phyloP scores from a whole-genome alignment of 306 rosid species.

The Albizia julibrissin region DNA sequence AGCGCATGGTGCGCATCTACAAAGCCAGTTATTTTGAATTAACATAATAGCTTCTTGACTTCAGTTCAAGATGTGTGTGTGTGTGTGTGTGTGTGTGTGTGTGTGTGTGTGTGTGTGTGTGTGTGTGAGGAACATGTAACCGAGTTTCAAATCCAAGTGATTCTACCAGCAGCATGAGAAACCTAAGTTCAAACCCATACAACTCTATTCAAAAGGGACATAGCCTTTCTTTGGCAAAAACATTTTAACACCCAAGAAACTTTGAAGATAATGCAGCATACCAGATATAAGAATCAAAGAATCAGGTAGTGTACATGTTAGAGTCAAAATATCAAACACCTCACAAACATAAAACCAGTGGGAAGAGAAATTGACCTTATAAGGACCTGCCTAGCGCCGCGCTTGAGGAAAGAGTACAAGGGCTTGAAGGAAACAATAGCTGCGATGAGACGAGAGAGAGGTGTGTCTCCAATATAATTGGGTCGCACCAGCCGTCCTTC shows the following conservation, averaged over 20 bases:
- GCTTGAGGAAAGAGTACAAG: conserved; percentile 60
- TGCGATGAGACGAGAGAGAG: conserved; percentile 56
- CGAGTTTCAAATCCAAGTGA: neutral
- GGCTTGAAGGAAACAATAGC: conserved; percentile 66
- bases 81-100: neutral
- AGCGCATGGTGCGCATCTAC: neutral
- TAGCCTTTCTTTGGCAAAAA: neutral
- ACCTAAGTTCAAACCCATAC: neutral
- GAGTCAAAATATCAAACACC: neutral
- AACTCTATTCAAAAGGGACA: neutral
- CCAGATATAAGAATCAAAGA: neutral
- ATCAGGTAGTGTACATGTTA: neutral
- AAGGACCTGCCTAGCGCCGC: conserved; percentile 60
- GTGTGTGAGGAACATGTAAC: neutral
- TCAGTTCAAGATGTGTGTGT: neutral
- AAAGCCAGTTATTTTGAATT: no score
- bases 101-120: neutral
- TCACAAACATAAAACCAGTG: neutral
- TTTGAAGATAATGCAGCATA: neutral
- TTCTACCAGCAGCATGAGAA: neutral
- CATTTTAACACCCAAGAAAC: neutral
- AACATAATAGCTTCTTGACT: neutral
- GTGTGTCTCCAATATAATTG: conserved; percentile 57
- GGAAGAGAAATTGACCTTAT: conserved; percentile 45
- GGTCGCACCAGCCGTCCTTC: conserved; percentile 54